These are phyloP conservation scores for Mytilinidion resinicola DNA, from an alignment of 495 filamentous ascomycete genomes.

Conservation along the genomic window DNA sequence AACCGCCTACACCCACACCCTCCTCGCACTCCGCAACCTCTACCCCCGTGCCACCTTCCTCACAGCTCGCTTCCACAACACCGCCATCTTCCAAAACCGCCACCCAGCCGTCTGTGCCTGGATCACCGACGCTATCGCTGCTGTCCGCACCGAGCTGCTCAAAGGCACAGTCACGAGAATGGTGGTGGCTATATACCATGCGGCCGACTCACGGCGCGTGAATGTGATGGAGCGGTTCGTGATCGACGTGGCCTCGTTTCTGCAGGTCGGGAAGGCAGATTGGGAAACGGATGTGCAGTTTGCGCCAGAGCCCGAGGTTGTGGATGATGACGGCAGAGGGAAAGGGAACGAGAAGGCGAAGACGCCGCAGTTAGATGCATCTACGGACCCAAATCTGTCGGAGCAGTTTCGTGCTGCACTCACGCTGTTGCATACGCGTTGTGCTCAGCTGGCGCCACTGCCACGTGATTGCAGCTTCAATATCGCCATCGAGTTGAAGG, in stretches of 20 bases:
- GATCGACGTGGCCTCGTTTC: conserved; percentile 75
- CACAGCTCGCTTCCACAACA: conserved; percentile 76
- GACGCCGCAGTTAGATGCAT: conserved; percentile 31
- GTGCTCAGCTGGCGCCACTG: conserved; percentile 56
- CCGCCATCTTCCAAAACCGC: conserved; percentile 79
- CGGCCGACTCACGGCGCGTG: conserved; percentile 29
- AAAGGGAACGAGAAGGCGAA: conserved; percentile 32
- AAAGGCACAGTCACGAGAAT: conserved; percentile 63
- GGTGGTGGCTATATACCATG: conserved; percentile 67
- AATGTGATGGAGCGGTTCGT: conserved; percentile 11
- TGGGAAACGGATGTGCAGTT: conserved; percentile 35
- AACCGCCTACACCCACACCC: conserved; percentile 82
- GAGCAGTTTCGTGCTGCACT: conserved; percentile 63
- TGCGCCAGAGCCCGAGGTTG: conserved; percentile 42
- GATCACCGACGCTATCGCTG: conserved; percentile 75
- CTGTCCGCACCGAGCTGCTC: conserved; percentile 67
- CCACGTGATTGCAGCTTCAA: conserved; percentile 79
- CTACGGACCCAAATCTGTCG: conserved; percentile 49
- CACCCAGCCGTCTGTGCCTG: conserved; percentile 89
- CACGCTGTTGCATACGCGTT: conserved; percentile 46
- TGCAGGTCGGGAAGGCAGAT: conserved; percentile 38
- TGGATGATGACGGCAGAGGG: conserved; percentile 19
- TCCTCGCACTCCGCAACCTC: conserved; percentile 78
- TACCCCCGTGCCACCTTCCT: conserved; percentile 81
- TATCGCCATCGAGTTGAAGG: conserved; percentile 75